phyloP scores from a whole-genome alignment of 805 yeast species.

The Candida silvatica region DNA sequence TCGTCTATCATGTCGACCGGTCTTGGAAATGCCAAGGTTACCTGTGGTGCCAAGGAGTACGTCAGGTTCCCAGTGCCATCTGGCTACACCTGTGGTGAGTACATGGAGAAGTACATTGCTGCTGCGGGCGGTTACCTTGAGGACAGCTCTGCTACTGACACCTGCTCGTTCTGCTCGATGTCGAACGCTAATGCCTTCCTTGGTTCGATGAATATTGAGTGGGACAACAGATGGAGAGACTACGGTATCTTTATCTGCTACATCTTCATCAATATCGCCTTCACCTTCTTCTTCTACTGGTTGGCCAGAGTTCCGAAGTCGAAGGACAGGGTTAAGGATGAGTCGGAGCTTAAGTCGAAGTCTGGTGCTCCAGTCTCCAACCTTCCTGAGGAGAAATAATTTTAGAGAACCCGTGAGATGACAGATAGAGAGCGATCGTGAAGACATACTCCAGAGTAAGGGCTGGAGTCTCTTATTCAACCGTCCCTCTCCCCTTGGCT shows the following conservation, averaged over 20 bases:
- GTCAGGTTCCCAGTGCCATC: constrained; percentile 40
- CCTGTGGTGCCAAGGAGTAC: constrained; percentile 41
- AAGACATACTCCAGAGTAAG: too few relatives aligned
- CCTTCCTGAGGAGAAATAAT: constrained; percentile 9
- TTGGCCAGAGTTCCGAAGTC: constrained; percentile 70
- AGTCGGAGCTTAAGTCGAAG: constrained; percentile 13
- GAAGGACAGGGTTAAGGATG: constrained; percentile 23
- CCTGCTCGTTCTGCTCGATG: constrained; percentile 56
- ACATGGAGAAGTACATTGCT: constrained; percentile 31
- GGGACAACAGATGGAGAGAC: constrained; percentile 51
- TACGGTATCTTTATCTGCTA: constrained; percentile 47
- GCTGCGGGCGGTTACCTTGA: constrained; percentile 39
- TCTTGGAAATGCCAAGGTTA: constrained; percentile 39
- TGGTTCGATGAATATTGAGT: constrained; percentile 32
- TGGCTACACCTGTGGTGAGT: constrained; percentile 52
- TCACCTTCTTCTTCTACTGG: constrained; percentile 37
- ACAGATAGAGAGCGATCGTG: too few relatives aligned
- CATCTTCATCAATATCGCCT: constrained; percentile 32
- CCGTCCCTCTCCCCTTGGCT: too few relatives aligned
- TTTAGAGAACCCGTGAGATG: too few relatives aligned
- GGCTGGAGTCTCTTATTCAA: too few relatives aligned
- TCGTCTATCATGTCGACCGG: constrained; percentile 46
- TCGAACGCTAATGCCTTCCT: constrained; percentile 52
- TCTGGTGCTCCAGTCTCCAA: constrained; percentile 7
- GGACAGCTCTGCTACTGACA: constrained; percentile 34